Base-by-base conservation (phyloP, 352 stramenopile species). In the Phytophthora idaei region DNA sequence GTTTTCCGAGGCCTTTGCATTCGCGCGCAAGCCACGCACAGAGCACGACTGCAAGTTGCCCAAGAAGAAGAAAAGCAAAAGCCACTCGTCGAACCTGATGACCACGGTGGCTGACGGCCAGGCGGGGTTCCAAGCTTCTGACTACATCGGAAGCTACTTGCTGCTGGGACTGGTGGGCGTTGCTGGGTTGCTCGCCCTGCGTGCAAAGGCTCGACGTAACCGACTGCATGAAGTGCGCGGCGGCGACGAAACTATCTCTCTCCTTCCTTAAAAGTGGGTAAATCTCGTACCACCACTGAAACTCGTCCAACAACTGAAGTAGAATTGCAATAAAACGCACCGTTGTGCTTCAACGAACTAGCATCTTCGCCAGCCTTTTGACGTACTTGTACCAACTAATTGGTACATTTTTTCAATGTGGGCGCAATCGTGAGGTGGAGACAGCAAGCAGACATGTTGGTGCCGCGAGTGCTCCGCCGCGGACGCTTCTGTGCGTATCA, bases 101-200 rank as follows among this genome's bases (percentile, higher is more conserved):
- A 76, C 47, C 2, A 57, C 62, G 21, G 44, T 68, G 28, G 45
- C 21, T 21, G 32, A 53, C 21, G 60, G 21, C 10, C 39, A 56
- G 21, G 21, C 56, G 15, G 39, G 37, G 45, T 82, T 49, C 47
- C 50, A 48, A 21, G 47, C 61, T 1, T 80, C 76, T 39, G 68
- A 89, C 60, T 90, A 89, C 57, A 31, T 82, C 15, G 86, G 74
- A 31, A 83, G 74, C 51, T 83, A 78, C 57, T 51, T 90, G 17
- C 53, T 92, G 28, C 39, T 92, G 21, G 81, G 78, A n/a, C 68
- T 92, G 27, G 78, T 90, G 32, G 83, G 54, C n/a, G 47, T 89
- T 47, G 79, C 72, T 54, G 76, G 67, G 3, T 42, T 87, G 25
- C 68, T 92, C 11, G 81, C 68, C 8, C 44, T 90, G 25, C 83